A percentile compares a stretch with the other conserved stretches of the same genome.
These are phyloP conservation scores for Globisporangium uncinulatum DNA, from an alignment of 352 stramenopile genomes.

Conservation along the genomic window DNA sequence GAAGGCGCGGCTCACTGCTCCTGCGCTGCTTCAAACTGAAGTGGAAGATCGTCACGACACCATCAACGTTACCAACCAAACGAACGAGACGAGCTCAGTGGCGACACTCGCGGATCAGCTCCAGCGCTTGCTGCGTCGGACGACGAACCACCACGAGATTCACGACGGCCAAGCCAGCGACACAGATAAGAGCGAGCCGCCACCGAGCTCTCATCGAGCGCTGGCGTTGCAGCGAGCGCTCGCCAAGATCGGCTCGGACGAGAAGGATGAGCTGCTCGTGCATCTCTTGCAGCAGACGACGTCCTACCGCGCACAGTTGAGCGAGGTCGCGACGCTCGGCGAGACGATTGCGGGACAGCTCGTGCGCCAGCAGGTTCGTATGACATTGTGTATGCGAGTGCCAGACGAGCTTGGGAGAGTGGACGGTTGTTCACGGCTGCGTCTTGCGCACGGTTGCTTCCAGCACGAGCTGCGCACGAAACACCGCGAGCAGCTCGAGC, in stretches of 20 bases:
- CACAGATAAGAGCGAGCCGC: not conserved
- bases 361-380: constrained; percentile 53
- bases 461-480: constrained; percentile 52
- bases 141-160: constrained; percentile 5
- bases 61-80: not conserved
- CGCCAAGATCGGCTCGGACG: constrained; percentile 39
- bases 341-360: constrained; percentile 66
- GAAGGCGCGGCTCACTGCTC: not conserved
- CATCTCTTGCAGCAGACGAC: constrained; percentile 40
- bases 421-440: not conserved
- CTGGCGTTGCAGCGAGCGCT: constrained; percentile 17
- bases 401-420: not conserved
- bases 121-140: constrained; percentile 15
- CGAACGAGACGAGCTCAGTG: constrained; percentile 9
- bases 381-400: not conserved
- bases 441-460: not conserved
- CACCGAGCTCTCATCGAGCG: not conserved
- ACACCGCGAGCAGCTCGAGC: constrained; percentile 34
- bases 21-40: not conserved
- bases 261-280: constrained; percentile 55
- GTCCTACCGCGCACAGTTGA: constrained; percentile 29
- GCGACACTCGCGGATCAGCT: constrained; percentile 24
- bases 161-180: not conserved
- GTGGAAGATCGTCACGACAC: not conserved
- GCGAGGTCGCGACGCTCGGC: constrained; percentile 43